These are phyloP conservation scores for Venustampulla echinocandica DNA, from an alignment of 495 filamentous ascomycete genomes.

Conservation along the genomic window DNA sequence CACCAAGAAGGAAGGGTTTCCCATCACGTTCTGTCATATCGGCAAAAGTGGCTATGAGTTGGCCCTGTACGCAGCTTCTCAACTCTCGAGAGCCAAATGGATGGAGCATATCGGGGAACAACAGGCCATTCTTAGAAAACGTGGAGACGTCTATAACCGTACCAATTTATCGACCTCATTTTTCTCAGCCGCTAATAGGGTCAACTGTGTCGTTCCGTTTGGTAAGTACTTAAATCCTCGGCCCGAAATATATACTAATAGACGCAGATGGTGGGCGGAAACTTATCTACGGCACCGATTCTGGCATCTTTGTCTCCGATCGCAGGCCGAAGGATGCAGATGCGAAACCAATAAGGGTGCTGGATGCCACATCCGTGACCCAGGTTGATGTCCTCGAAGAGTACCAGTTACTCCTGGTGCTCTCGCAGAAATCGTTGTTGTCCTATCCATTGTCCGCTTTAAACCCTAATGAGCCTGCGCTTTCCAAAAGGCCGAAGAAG, in stretches of 20 bases:
- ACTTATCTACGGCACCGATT: conserved; percentile 86
- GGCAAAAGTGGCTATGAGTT: conserved; percentile 94
- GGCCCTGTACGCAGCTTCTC: conserved; percentile 78
- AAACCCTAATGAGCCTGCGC: conserved; percentile 68
- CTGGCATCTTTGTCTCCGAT: conserved; percentile 84
- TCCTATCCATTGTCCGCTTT: conserved; percentile 79
- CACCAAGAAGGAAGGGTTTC: conserved; percentile 67
- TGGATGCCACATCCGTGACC: conserved; percentile 81
- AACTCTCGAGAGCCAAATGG: conserved; percentile 80
- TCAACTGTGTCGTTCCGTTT: conserved; percentile 81
- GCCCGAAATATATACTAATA: conserved; percentile 8
- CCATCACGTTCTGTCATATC: conserved; percentile 95
- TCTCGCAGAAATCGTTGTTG: conserved; percentile 82
- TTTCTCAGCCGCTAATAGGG: conserved; percentile 71
- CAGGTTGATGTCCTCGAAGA: conserved; percentile 96
- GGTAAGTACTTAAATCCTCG: conserved; percentile 36
- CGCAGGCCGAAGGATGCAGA: conserved; percentile 73
- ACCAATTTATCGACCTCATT: conserved; percentile 76
- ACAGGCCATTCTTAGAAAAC: conserved; percentile 72
- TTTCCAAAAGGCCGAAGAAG: conserved; percentile 86
- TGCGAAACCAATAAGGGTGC: conserved; percentile 67
- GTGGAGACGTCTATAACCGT: conserved; percentile 90
- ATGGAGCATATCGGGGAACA: conserved; percentile 91
- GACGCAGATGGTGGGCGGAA: conserved; percentile 82
- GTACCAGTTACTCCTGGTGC: conserved; percentile 82